phyloP scores from a whole-genome alignment of 139 green algal species.

The Tetradesmus lagerheimii region DNA sequence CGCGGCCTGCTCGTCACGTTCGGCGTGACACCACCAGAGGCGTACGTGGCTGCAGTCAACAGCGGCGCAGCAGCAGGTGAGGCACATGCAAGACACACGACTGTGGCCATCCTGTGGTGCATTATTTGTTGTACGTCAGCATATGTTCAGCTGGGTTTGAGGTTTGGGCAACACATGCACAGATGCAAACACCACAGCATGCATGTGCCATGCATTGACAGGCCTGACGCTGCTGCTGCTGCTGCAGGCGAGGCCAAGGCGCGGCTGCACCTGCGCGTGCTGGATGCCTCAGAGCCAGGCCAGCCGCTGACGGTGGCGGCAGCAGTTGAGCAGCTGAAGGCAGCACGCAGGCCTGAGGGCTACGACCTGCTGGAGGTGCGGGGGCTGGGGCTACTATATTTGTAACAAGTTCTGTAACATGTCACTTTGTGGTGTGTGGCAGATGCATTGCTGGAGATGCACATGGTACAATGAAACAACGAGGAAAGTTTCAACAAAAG shows the following conservation, averaged over 20 bases:
- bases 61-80: not conserved
- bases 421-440: not conserved
- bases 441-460: not conserved
- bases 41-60: not conserved
- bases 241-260: not conserved
- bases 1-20: not conserved
- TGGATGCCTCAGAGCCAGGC: not conserved
- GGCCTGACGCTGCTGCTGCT: not conserved
- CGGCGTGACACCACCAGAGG: not conserved
- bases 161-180: too few species aligned
- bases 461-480: too few species aligned
- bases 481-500: too few species aligned
- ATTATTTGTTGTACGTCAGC: too few species aligned
- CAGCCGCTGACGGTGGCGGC: not conserved
- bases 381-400: too few species aligned
- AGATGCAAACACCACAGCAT: not conserved
- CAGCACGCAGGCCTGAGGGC: not conserved
- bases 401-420: too few species aligned
- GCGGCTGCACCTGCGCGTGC: not conserved
- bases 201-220: not conserved
- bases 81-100: not conserved
- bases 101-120: too few species aligned
- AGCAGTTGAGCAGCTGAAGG: not conserved
- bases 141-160: too few species aligned
- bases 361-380: not conserved